Evolutionary conservation across 2,329 filamentous ascomycete species (phyloP).

Genomic region (Ophiostoma populinum): DNA sequence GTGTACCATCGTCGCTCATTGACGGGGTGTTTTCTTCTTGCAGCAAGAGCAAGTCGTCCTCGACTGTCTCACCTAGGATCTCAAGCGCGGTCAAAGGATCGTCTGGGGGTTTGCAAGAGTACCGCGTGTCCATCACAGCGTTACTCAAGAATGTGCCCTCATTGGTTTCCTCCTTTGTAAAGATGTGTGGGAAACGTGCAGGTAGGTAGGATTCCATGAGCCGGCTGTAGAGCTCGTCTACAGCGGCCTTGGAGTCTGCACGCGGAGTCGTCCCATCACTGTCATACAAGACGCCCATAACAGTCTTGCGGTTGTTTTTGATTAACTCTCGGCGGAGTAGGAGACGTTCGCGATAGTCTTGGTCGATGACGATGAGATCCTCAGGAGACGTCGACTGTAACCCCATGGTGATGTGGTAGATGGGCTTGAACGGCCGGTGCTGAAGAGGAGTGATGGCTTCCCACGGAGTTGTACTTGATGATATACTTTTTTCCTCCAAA

Average conservation of each 20-base stretch:
- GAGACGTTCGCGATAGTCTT: constrained; percentile 29
- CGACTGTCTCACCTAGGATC: constrained; percentile 25
- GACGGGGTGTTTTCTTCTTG: constrained; percentile 15
- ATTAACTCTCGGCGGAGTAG: constrained; percentile 23
- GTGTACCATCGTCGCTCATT: constrained; percentile 12
- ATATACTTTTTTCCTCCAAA: too few species aligned
- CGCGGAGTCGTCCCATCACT: not conserved
- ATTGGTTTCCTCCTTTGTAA: constrained; percentile 20
- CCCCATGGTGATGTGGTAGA: constrained; percentile 38
- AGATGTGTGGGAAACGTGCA: constrained; percentile 19
- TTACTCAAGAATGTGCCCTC: constrained; percentile 20
- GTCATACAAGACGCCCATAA: constrained; percentile 24
- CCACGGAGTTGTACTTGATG: too few species aligned
- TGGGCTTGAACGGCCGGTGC: constrained; percentile 32
- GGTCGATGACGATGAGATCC: constrained; percentile 35
- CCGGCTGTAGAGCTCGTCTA: constrained; percentile 14
- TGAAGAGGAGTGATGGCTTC: too few species aligned
- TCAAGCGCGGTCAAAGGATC: constrained; percentile 15
- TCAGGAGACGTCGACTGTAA: constrained; percentile 26
- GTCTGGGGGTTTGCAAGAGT: constrained; percentile 15
- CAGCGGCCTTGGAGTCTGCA: constrained; percentile 20
- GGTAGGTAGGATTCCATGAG: constrained; percentile 6
- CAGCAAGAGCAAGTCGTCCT: constrained; percentile 37
- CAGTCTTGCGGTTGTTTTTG: constrained; percentile 19
- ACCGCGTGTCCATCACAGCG: constrained; percentile 18